Percentiles rank a stretch among this genome's conserved stretches.
Evolutionary conservation across 176 grass and related monocot genomes (phyloP).

Genomic region (Leersia perrieri): DNA sequence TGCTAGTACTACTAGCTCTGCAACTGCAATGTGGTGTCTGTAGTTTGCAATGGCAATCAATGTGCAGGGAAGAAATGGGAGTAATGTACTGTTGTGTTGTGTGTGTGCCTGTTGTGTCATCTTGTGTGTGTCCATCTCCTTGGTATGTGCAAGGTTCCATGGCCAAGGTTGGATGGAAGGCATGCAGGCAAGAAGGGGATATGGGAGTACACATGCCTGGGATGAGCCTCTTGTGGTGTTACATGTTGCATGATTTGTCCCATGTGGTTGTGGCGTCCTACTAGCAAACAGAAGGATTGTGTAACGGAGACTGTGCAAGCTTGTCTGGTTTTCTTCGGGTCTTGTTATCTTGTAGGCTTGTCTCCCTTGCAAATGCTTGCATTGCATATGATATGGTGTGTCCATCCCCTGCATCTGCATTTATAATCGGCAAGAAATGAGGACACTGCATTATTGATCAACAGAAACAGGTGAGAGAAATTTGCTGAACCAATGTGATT

Average conservation of each 20-base stretch:
- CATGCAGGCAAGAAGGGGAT: not conserved
- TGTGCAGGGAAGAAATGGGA: not conserved
- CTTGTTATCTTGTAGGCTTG: not conserved
- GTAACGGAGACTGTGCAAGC: no score
- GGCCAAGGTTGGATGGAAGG: not conserved
- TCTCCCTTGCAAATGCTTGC: not conserved
- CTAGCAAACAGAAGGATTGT: constrained; percentile 6
- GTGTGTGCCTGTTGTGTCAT: not conserved
- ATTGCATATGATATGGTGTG: no score
- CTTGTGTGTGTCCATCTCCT: not conserved
- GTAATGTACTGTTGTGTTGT: not conserved
- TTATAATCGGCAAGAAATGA: not conserved
- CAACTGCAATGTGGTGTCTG: not conserved
- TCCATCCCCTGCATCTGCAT: not conserved
- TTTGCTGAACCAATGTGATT: not conserved
- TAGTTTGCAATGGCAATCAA: not conserved
- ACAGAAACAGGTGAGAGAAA: not conserved
- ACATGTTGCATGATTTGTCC: not conserved
- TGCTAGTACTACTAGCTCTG: not conserved
- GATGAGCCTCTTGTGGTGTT: not conserved
- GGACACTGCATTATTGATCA: not conserved
- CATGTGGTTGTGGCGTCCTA: constrained; percentile 14
- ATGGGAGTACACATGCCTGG: not conserved
- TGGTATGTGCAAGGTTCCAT: not conserved
- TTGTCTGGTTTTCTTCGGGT: constrained; percentile 6